phyloP scores from a whole-genome alignment of 1,139 yeast species.

The Yamadazyma siamensis region DNA sequence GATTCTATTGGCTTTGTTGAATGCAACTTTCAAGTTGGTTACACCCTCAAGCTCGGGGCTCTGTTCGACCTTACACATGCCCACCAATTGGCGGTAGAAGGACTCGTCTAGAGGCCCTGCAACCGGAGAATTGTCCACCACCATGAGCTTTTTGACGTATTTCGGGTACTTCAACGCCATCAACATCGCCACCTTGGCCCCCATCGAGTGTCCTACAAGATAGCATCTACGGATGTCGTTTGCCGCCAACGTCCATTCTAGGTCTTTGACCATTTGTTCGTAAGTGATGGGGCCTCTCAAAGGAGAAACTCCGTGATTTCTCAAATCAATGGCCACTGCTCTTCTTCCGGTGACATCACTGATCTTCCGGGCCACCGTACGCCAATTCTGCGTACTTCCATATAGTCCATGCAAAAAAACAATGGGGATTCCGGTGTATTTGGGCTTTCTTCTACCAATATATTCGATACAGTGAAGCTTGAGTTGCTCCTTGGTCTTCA shows the following conservation, averaged over 20 bases:
- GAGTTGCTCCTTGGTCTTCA: slow-evolving; percentile 1
- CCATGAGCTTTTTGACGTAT: slow-evolving; percentile 34
- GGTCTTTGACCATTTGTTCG: slow-evolving; percentile 40
- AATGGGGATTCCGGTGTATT: slow-evolving; percentile 22
- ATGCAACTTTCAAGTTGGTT: not conserved
- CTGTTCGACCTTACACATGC: slow-evolving; percentile 30
- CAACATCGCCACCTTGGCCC: slow-evolving; percentile 52
- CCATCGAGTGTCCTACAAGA: slow-evolving; percentile 52
- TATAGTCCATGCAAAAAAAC: slow-evolving; percentile 49
- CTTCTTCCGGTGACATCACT: slow-evolving; percentile 26
- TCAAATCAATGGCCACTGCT: slow-evolving; percentile 43
- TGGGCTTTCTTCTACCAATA: slow-evolving; percentile 2
- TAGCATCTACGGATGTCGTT: slow-evolving; percentile 23
- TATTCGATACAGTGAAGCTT: slow-evolving; percentile 6
- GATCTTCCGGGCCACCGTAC: slow-evolving; percentile 33
- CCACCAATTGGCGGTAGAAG: slow-evolving; percentile 26
- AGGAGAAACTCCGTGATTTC: slow-evolving; percentile 53
- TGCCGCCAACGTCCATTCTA: slow-evolving; percentile 28
- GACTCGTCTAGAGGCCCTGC: slow-evolving; percentile 20
- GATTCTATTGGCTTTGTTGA: slow-evolving; percentile 13
- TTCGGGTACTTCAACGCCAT: slow-evolving; percentile 38
- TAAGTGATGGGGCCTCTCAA: slow-evolving; percentile 45
- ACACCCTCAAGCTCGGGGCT: slow-evolving; percentile 6
- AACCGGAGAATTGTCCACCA: slow-evolving; percentile 49
- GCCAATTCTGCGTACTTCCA: slow-evolving; percentile 43